Percentiles rank a stretch among this genome's conserved stretches.
Evolutionary conservation across 1,284 basidiomycete genomes (phyloP).

Genomic region (Fistulinella staudtii): DNA sequence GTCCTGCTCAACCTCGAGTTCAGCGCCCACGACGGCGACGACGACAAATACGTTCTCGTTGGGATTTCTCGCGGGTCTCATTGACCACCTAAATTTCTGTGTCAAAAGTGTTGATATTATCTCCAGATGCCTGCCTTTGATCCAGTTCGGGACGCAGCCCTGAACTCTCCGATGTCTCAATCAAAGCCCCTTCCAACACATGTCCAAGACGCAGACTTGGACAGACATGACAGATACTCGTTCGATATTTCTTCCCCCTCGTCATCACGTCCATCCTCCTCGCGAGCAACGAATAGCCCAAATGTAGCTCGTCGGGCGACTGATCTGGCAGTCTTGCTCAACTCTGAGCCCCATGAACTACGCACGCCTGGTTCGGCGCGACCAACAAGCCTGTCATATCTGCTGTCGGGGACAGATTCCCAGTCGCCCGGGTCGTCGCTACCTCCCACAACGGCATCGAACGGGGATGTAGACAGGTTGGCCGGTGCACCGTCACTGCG

Average conservation of each 20-base stretch:
- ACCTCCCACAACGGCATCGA: constrained; percentile 4
- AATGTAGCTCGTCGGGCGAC: constrained; percentile 59
- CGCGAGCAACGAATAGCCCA: constrained; percentile 38
- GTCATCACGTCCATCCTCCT: constrained; percentile 34
- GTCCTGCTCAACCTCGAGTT: background rate
- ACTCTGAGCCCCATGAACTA: constrained; percentile 48
- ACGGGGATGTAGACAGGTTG: constrained; percentile 39
- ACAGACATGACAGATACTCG: constrained; percentile 27
- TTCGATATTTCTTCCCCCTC: constrained; percentile 33
- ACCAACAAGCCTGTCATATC: constrained; percentile 48
- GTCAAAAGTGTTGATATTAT: background rate
- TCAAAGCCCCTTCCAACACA: constrained; percentile 28
- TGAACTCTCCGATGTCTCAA: constrained; percentile 55
- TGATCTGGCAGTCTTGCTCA: constrained; percentile 66
- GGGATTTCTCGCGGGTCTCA: constrained; percentile 9
- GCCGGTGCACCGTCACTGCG: constrained; percentile 37
- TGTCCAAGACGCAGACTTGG: constrained; percentile 25
- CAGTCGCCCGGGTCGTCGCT: constrained; percentile 15
- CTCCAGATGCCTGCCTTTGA: constrained; percentile 72
- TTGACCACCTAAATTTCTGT: constrained; percentile 9
- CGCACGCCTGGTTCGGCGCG: constrained; percentile 39
- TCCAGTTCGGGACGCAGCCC: constrained; percentile 77
- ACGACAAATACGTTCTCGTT: constrained; percentile 7
- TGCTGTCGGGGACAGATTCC: constrained; percentile 39
- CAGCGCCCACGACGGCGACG: constrained; percentile 7